Base-by-base conservation (phyloP, 106 monocot species). In the Dendrobium chrysotoxum region DNA sequence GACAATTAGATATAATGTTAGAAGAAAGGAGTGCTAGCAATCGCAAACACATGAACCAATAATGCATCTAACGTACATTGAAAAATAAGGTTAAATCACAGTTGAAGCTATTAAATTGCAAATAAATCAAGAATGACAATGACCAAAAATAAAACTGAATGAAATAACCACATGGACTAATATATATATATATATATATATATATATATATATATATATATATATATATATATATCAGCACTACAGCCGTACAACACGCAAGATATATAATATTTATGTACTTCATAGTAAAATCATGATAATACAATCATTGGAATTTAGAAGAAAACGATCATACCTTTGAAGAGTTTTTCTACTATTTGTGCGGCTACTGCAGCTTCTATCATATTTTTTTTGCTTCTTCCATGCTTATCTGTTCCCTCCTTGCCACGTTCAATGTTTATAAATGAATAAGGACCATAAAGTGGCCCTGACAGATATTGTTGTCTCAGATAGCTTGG, bases 391-490 rank as follows among this genome's bases (percentile, higher is more conserved):
- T 81, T 88, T 75, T 28, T 28, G 57, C 90, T 95, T 4, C 73
- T 50, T 13, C 82, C 84, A 9, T 78, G 81, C 9, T 90, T 85
- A n/a, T 47, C 10, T 17, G 0, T 13, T 45, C 40, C 74, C 77
- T 95, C 95, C 25, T 76, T 78, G 7, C 92, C 95, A 67, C 82
- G 58, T 15, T 55, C 76, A 73, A 91, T 83, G 45, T 90, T 84
- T 75, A 91, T 81, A 44, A 91, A 89, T 26, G 93, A 82, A 79
- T 87, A 91, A 0, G 85, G 66, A 50, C 87, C 91, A 78, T 79
- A 93, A 41, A 77, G 75, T 0, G 7, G 31, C 72, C 65, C 75
- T 55, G 31, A 23, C 47, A 83, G 74, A 46, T 83, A 88, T 35
- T 50, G 25, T 35, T 50, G 25, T 23, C 57, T 85, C 57, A 84